A percentile compares a stretch with the other conserved stretches of the same genome.
Evolutionary conservation across 2,329 filamentous ascomycete genomes (phyloP).

Genomic region (Delphinella strobiligena): DNA sequence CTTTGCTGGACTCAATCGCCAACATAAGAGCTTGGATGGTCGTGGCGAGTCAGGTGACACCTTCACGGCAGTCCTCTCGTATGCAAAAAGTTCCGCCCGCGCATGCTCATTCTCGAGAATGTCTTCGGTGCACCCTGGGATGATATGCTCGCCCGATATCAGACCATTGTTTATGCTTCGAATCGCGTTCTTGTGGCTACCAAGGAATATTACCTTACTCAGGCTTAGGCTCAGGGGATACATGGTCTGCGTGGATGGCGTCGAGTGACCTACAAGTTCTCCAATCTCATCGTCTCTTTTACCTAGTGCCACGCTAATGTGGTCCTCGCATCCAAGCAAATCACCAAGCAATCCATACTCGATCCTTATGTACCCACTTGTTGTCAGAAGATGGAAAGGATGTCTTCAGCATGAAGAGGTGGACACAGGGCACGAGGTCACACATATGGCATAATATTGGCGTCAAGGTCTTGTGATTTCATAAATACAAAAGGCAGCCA

Average conservation of each 20-base stretch:
- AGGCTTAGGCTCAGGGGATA: constrained; percentile 36
- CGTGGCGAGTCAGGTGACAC: constrained; percentile 55
- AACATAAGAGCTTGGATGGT: constrained; percentile 38
- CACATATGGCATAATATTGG: too few species aligned
- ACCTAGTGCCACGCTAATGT: constrained; percentile 43
- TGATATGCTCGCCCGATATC: constrained; percentile 27
- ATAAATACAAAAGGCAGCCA: too few species aligned
- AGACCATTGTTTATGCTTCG: constrained; percentile 44
- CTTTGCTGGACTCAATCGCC: constrained; percentile 54
- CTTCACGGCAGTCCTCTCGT: constrained; percentile 48
- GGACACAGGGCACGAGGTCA: too few species aligned
- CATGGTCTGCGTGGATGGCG: constrained; percentile 33
- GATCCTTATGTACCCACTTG: too few species aligned
- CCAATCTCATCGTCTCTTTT: constrained; percentile 52
- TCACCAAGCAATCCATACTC: constrained; percentile 22
- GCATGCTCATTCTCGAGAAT: constrained; percentile 61
- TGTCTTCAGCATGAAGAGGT: too few species aligned
- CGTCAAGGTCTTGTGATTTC: too few species aligned
- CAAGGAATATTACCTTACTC: constrained; percentile 62
- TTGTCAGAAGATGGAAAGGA: too few species aligned
- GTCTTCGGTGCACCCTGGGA: constrained; percentile 51
- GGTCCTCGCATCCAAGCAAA: constrained; percentile 37
- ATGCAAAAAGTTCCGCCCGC: constrained; percentile 45
- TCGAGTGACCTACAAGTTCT: constrained; percentile 48
- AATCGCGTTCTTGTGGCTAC: constrained; percentile 45